phyloP scores from a whole-genome alignment of 164 flowering plant genomes.

The Cinnamomum micranthum region DNA sequence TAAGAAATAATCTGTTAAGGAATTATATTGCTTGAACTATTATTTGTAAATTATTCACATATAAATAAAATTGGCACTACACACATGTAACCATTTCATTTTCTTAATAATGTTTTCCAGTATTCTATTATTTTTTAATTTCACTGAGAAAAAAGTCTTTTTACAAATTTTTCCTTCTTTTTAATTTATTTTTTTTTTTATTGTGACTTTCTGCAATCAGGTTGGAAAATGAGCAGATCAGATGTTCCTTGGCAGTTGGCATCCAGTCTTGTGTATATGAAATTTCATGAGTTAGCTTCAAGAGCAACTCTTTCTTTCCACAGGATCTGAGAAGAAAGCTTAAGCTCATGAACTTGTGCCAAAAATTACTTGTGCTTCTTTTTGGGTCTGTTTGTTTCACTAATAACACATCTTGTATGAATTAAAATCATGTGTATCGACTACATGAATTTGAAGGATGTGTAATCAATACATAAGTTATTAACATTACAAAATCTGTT shows the following conservation, averaged over 20 bases:
- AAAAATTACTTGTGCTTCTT: constrained; percentile 94
- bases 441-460: too few species aligned
- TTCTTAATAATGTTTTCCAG: too few species aligned
- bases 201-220: constrained; percentile 34
- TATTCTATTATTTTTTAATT: too few species aligned
- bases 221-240: constrained; percentile 80
- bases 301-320: constrained; percentile 69
- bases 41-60: too few species aligned
- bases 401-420: too few species aligned
- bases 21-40: too few species aligned
- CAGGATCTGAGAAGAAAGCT: constrained; percentile 91
- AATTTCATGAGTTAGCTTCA: constrained; percentile 68
- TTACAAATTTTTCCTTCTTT: constrained; percentile 5
- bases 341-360: constrained; percentile 89
- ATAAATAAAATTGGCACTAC: too few species aligned
- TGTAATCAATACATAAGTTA: too few species aligned
- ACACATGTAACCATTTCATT: too few species aligned
- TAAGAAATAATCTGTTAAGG: too few species aligned
- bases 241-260: constrained; percentile 98
- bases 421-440: too few species aligned
- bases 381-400: constrained; percentile 40
- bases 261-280: constrained; percentile 62
- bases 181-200: constrained; percentile 6
- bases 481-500: too few species aligned
- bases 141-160: not conserved